phyloP scores from a whole-genome alignment of 306 rosid genomes.

The Vicia villosa region DNA sequence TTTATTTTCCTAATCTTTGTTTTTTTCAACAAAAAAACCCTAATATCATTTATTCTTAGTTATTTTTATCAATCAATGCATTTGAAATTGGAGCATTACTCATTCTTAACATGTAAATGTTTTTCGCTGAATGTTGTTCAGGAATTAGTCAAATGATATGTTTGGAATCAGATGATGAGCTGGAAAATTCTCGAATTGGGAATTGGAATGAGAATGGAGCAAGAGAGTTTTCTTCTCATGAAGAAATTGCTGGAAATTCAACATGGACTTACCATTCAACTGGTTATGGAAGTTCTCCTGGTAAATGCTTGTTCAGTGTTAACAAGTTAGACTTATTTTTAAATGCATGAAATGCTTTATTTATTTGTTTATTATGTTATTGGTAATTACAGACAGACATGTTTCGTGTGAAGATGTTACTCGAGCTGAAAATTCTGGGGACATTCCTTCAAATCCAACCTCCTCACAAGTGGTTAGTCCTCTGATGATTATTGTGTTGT shows the following conservation, averaged over 20 bases:
- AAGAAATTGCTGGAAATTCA: conserved; percentile 30
- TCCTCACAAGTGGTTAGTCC: conserved; percentile 45
- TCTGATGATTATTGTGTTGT: conserved; percentile 38
- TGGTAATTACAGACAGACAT: conserved; percentile 23
- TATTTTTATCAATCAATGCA: conserved; percentile 11
- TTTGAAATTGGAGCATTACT: neutral
- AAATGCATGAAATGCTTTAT: conserved; percentile 26
- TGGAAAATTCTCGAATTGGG: conserved; percentile 45
- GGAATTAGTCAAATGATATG: conserved; percentile 72
- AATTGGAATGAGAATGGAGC: conserved; percentile 42
- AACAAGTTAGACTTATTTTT: conserved; percentile 19
- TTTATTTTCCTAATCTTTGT: neutral
- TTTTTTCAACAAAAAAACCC: neutral
- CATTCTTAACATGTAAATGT: neutral
- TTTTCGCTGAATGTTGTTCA: conserved; percentile 33
- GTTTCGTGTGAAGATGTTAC: conserved; percentile 45
- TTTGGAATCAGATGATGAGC: conserved; percentile 87
- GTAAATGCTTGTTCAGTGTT: conserved; percentile 46
- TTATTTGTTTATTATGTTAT: conserved; percentile 18
- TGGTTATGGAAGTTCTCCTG: conserved; percentile 45
- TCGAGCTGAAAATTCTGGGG: conserved; percentile 37
- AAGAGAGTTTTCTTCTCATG: conserved; percentile 30
- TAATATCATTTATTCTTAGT: conserved; percentile 14
- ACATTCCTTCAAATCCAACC: conserved; percentile 37
- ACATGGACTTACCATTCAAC: conserved; percentile 42